Evolutionary conservation across 2,329 filamentous ascomycete species (phyloP).

Genomic region (Aspergillus fischeri): DNA sequence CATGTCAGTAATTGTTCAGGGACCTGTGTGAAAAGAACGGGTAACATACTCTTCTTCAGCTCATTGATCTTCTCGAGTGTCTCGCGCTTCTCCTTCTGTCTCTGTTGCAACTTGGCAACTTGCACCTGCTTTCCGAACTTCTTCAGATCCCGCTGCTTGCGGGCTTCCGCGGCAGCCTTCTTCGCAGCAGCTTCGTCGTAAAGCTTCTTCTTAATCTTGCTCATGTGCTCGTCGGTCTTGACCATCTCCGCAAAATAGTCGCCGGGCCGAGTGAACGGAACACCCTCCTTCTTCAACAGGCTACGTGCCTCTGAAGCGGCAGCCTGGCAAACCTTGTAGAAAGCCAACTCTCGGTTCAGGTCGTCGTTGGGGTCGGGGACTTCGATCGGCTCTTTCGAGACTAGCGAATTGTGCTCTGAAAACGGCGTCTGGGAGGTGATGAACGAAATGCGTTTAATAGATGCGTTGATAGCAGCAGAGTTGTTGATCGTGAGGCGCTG

Average conservation of each 20-base stretch:
- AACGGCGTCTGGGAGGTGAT: constrained; percentile 67
- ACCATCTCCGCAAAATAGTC: constrained; percentile 99
- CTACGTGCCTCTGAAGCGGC: constrained; percentile 69
- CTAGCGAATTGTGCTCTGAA: constrained; percentile 74
- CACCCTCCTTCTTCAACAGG: constrained; percentile 74
- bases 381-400: constrained; percentile 62
- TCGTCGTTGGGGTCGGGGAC: constrained; percentile 88
- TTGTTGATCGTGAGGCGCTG: constrained; percentile 98
- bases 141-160: constrained; percentile 90
- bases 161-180: constrained; percentile 86
- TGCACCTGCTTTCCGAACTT: constrained; percentile 99
- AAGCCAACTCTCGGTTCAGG: constrained; percentile 83
- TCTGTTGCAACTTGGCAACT: constrained; percentile 90
- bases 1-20: constrained; percentile 19
- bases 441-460: constrained; percentile 63
- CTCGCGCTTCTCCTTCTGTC: constrained; percentile 85
- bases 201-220: constrained; percentile 88
- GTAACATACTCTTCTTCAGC: constrained; percentile 86
- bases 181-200: constrained; percentile 87
- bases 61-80: constrained; percentile 93
- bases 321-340: constrained; percentile 84
- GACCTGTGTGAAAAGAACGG: not conserved
- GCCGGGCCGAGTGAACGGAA: constrained; percentile 79
- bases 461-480: constrained; percentile 74
- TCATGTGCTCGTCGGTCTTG: constrained; percentile 98